Conservation (phyloP, 129 eudicot species). For the Escallonia rubra region DNA sequence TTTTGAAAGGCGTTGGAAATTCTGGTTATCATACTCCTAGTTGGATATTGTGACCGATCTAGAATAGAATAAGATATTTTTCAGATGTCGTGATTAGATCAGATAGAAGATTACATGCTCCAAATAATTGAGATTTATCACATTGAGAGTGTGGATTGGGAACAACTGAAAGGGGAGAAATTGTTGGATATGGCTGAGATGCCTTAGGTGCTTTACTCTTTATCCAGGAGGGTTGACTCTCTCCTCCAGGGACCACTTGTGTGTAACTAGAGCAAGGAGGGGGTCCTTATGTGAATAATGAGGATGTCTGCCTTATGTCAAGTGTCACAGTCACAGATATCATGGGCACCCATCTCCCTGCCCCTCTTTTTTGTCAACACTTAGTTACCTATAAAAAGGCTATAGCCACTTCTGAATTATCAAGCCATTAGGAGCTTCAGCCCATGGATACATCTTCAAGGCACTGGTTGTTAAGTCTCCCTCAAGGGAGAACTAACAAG, state of each 20-base stretch:
- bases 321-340: slow-evolving; percentile 10
- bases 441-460: no score
- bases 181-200: slow-evolving; percentile 26
- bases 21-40: no score
- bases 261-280: background rate
- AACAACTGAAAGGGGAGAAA: slow-evolving; percentile 11
- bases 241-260: slow-evolving; percentile 18
- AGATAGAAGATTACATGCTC: background rate
- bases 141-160: slow-evolving; percentile 31
- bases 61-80: no score
- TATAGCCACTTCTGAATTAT: background rate
- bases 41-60: no score
- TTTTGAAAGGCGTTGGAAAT: no score
- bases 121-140: no score
- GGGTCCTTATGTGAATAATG: no score
- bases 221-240: slow-evolving; percentile 31
- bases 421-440: background rate
- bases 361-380: background rate
- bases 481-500: slow-evolving; percentile 38
- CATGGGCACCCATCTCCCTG: slow-evolving; percentile 13
- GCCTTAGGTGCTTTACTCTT: slow-evolving; percentile 40
- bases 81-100: no score
- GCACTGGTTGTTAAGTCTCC: no score
- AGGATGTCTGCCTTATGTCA: slow-evolving; percentile 15
- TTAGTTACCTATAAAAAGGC: background rate